phyloP scores from a whole-genome alignment of 2,329 filamentous ascomycete genomes.

The Cercospora sp. region DNA sequence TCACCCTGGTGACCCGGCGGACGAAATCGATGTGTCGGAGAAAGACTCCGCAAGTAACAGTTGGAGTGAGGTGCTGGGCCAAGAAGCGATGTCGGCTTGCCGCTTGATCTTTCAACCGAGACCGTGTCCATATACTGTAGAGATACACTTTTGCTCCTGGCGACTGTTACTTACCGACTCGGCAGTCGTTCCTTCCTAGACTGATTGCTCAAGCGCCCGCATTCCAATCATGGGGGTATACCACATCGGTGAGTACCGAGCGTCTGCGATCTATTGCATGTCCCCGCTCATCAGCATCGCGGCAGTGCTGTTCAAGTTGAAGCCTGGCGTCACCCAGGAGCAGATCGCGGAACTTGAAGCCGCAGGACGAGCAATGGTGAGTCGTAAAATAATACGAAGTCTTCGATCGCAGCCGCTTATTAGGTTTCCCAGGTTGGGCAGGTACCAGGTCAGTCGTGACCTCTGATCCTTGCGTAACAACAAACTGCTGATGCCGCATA shows the following conservation, averaged over 20 bases:
- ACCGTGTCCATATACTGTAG: background rate
- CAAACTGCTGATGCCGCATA: background rate
- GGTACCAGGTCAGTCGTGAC: constrained; percentile 19
- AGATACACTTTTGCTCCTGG: background rate
- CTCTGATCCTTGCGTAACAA: background rate
- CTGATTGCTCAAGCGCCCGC: background rate
- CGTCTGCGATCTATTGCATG: background rate
- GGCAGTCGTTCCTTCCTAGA: background rate
- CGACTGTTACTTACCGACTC: background rate
- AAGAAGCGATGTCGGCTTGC: background rate
- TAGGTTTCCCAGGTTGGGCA: constrained; percentile 11
- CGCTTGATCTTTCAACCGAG: background rate
- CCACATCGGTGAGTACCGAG: background rate
- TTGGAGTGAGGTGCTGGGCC: background rate
- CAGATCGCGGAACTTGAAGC: constrained; percentile 25
- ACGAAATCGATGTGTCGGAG: background rate
- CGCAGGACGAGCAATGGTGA: constrained; percentile 25
- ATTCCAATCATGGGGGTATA: background rate
- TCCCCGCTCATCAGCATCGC: background rate
- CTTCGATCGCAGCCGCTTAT: background rate
- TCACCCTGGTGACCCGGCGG: background rate
- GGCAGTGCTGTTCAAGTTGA: constrained; percentile 32
- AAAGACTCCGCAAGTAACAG: background rate
- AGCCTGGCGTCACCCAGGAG: constrained; percentile 21
- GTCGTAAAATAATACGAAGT: background rate